Conservation (phyloP, 805 yeast species). For the Kodamaea fukazawae region DNA sequence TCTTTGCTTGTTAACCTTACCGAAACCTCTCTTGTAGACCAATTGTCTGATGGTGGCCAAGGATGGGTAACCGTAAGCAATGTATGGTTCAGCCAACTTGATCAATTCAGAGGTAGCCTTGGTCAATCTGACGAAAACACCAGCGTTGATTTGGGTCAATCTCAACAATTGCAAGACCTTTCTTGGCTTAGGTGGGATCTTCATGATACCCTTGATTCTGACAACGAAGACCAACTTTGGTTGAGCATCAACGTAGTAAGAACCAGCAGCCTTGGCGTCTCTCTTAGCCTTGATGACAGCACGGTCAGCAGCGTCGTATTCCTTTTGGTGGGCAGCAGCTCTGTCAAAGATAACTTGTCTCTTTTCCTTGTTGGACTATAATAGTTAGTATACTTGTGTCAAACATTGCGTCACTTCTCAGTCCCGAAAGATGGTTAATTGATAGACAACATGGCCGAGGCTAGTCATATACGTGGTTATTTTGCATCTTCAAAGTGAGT, state of each 20-base stretch:
- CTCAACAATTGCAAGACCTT: conserved; percentile 93
- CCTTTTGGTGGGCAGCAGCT: conserved; percentile 95
- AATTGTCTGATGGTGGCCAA: conserved; percentile 88
- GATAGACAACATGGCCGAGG: conserved; percentile 68
- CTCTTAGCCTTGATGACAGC: conserved; percentile 84
- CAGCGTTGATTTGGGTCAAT: conserved; percentile 91
- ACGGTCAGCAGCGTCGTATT: conserved; percentile 90
- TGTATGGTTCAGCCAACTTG: conserved; percentile 93
- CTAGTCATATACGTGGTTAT: conserved; percentile 59
- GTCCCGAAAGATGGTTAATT: conserved; percentile 87
- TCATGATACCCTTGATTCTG: conserved; percentile 99
- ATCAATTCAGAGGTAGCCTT: conserved; percentile 92
- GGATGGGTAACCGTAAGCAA: conserved; percentile 97
- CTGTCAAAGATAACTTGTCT: conserved; percentile 81
- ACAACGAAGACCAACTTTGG: conserved; percentile 91
- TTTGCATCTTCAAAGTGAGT: conserved; percentile 48
- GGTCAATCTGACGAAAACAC: conserved; percentile 92
- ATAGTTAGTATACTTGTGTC: conserved; percentile 31
- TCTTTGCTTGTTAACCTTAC: conserved; percentile 96
- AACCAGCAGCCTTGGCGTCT: conserved; percentile 90
- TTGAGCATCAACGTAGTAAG: conserved; percentile 94
- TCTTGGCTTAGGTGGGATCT: conserved; percentile 99
- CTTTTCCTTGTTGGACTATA: conserved; percentile 44
- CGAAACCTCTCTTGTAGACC: conserved; percentile 96
- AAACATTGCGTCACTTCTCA: conserved; percentile 38